Conservation (phyloP, 2,329 filamentous ascomycete genomes). For the Sclerotiophoma versabilis region DNA sequence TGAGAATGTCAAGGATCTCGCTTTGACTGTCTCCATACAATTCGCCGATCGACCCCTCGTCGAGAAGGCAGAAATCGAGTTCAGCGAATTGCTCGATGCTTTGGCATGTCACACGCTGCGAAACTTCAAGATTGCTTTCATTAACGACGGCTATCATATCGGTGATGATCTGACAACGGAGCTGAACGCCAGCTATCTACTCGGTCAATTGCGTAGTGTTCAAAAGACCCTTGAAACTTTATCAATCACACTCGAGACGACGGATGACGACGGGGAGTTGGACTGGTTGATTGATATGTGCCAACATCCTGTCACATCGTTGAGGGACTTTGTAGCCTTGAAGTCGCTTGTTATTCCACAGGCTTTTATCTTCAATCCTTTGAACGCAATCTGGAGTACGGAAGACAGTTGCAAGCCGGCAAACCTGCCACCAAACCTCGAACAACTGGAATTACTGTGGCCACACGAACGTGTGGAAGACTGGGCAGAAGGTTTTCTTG, state of each 20-base stretch:
- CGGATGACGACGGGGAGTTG: constrained; percentile 19
- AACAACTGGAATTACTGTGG: constrained; percentile 24
- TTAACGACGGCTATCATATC: constrained; percentile 27
- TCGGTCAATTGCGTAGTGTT: constrained; percentile 23
- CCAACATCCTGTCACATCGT: constrained; percentile 12
- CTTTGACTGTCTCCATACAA: constrained; percentile 23
- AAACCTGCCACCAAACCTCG: constrained; percentile 24
- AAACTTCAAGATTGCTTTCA: constrained; percentile 23
- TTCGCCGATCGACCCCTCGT: constrained; percentile 25
- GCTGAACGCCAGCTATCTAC: constrained; percentile 22
- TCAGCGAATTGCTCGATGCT: constrained; percentile 29
- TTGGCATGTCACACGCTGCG: constrained; percentile 23
- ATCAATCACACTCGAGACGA: constrained; percentile 21
- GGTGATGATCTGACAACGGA: constrained; percentile 19
- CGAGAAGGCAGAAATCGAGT: constrained; percentile 22
- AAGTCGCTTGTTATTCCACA: constrained; percentile 25
- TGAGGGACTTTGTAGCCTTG: constrained; percentile 18
- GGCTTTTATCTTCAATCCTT: constrained; percentile 20
- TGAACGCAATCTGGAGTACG: not conserved
- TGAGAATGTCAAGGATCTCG: constrained; percentile 21
- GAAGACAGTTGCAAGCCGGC: not conserved
- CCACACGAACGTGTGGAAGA: constrained; percentile 16
- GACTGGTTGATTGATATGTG: constrained; percentile 24
- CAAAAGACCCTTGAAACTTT: constrained; percentile 18
- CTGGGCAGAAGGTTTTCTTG: constrained; percentile 16